Conservation (phyloP, 192 early-diverging fungal genomes). For the Umbelopsis sp. region DNA sequence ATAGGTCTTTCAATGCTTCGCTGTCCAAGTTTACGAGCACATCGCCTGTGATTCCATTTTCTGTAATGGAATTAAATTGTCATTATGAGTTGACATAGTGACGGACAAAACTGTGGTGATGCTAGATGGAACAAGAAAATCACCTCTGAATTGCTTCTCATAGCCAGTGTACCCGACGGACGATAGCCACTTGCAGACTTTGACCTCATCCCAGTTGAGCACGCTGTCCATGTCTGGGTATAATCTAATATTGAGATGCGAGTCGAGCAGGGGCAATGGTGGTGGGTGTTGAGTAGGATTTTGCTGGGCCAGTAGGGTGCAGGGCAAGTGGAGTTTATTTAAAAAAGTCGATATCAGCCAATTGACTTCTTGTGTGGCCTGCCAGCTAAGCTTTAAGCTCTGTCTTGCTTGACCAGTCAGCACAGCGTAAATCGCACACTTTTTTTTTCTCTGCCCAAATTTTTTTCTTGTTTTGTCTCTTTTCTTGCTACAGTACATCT, state of each 20-base stretch:
- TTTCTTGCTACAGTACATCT: not conserved
- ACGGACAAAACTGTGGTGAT: not conserved
- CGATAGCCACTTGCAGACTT: conserved; percentile 57
- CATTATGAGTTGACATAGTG: not conserved
- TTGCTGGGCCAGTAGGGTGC: no score
- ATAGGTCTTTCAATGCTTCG: conserved; percentile 87
- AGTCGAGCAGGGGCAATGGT: not conserved
- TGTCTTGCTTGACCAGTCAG: not conserved
- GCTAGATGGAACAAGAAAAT: not conserved
- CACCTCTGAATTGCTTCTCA: conserved; percentile 62
- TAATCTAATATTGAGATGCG: not conserved
- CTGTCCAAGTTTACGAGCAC: conserved; percentile 88
- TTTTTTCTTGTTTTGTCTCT: not conserved
- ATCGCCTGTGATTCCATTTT: conserved; percentile 90
- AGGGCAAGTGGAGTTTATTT: no score
- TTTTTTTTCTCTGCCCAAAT: not conserved
- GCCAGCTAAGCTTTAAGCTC: no score
- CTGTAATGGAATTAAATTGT: conserved; percentile 41
- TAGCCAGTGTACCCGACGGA: conserved; percentile 57
- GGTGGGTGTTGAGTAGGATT: no score
- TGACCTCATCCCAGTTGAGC: conserved; percentile 57
- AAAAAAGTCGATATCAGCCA: not conserved
- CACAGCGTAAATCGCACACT: no score
- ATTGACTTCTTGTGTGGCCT: no score
- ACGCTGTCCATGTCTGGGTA: conserved; percentile 50